A percentile compares a stretch with the other conserved stretches of the same genome.
Evolutionary conservation across 805 yeast genomes (phyloP).

Genomic region (Candida stauntonica): DNA sequence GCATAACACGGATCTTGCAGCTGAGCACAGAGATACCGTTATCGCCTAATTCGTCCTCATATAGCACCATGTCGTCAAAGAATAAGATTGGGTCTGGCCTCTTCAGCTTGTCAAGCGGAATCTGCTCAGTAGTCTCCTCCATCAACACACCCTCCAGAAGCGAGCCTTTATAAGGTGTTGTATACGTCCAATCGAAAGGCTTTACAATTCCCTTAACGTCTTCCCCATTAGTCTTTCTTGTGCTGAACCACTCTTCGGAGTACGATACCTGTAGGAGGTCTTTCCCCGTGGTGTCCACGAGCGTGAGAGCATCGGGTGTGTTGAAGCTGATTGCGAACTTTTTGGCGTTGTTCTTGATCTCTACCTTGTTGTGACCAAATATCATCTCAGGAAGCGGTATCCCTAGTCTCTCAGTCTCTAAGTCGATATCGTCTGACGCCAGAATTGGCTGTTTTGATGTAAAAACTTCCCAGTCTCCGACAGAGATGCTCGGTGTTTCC

Average conservation of each 20-base stretch:
- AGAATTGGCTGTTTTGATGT: constrained; percentile 75
- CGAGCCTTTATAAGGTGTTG: constrained; percentile 73
- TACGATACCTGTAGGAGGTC: constrained; percentile 70
- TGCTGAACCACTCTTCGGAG: constrained; percentile 73
- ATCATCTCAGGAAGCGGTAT: constrained; percentile 97
- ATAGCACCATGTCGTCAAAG: constrained; percentile 83
- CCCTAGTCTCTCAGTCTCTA: constrained; percentile 50
- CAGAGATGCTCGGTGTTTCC: constrained; percentile 65
- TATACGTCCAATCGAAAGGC: constrained; percentile 96
- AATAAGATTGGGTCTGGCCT: constrained; percentile 82
- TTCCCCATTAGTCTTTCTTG: constrained; percentile 32
- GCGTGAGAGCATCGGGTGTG: constrained; percentile 68
- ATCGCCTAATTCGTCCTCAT: constrained; percentile 95
- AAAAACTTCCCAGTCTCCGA: constrained; percentile 71
- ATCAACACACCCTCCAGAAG: constrained; percentile 19
- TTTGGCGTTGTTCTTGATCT: constrained; percentile 38
- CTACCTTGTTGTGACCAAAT: constrained; percentile 76
- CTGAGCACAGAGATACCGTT: constrained; percentile 82
- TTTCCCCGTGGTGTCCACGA: constrained; percentile 50
- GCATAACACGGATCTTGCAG: constrained; percentile 87
- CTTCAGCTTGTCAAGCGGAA: constrained; percentile 69
- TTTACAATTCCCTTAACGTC: constrained; percentile 58
- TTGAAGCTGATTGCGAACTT: constrained; percentile 58
- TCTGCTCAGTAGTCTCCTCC: constrained; percentile 31
- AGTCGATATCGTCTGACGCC: constrained; percentile 68